Evolutionary conservation across 2,329 filamentous ascomycete species (phyloP).

Genomic region (Phoma herbarum): DNA sequence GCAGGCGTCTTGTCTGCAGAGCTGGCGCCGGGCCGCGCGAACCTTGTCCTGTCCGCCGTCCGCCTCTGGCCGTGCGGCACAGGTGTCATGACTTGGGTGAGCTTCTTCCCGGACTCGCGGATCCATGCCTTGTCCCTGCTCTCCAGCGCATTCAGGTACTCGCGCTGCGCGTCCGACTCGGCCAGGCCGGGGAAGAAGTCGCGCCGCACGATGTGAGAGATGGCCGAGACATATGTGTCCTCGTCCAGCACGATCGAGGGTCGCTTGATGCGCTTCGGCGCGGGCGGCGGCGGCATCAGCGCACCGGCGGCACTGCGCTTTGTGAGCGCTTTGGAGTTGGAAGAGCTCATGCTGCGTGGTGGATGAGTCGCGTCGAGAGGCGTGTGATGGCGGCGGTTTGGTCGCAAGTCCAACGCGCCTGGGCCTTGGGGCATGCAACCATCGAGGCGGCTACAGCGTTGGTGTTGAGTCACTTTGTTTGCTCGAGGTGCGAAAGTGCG

Average conservation of each 20-base stretch:
- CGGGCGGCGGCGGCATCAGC: constrained; percentile 88
- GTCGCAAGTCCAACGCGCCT: constrained; percentile 14
- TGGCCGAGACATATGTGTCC: constrained; percentile 87
- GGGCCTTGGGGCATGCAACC: not conserved
- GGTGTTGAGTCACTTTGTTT: not conserved
- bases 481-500: not conserved
- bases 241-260: constrained; percentile 90
- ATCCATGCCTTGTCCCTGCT: constrained; percentile 90
- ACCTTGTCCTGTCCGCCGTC: constrained; percentile 41
- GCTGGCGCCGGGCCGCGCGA: constrained; percentile 27
- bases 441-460: constrained; percentile 1
- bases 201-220: constrained; percentile 93
- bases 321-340: constrained; percentile 67
- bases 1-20: constrained; percentile 66
- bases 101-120: constrained; percentile 72
- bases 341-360: constrained; percentile 34
- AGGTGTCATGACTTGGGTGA: constrained; percentile 80
- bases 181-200: constrained; percentile 96
- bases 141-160: constrained; percentile 90
- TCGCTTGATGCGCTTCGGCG: constrained; percentile 87
- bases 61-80: constrained; percentile 60
- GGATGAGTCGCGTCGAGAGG: not conserved
- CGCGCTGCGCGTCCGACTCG: constrained; percentile 85
- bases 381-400: constrained; percentile 5
- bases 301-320: constrained; percentile 72